Percentiles rank a stretch among this genome's conserved stretches.
Evolutionary conservation across 805 yeast genomes (phyloP).

Genomic region (Clavispora fructus): DNA sequence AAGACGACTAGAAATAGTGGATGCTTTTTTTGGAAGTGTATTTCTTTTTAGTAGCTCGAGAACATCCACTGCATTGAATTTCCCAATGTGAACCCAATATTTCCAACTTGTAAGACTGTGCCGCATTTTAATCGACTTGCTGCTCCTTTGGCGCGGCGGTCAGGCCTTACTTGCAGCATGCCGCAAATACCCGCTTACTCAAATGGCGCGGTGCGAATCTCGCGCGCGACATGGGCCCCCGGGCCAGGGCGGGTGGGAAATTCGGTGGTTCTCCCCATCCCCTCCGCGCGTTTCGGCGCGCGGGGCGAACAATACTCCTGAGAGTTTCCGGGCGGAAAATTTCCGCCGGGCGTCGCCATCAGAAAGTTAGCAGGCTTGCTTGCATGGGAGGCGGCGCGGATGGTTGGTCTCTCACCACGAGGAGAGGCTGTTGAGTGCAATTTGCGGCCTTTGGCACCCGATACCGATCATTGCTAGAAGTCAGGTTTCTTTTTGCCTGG

Average conservation of each 20-base stretch:
- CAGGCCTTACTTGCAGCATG: slow-evolving; percentile 37
- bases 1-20: no score
- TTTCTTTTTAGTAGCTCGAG: no score
- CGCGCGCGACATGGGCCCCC: slow-evolving; percentile 3
- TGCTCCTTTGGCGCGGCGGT: slow-evolving; percentile 18
- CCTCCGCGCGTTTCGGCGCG: slow-evolving; percentile 1
- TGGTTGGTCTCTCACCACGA: slow-evolving; percentile 42
- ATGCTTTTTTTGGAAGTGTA: no score
- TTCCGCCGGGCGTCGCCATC: slow-evolving; percentile 55
- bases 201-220: slow-evolving; percentile 18
- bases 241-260: slow-evolving; percentile 49
- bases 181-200: slow-evolving; percentile 44
- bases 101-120: neutral
- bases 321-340: slow-evolving; percentile 50
- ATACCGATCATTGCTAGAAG: slow-evolving; percentile 58
- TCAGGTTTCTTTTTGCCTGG: slow-evolving; percentile 26
- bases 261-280: slow-evolving; percentile 58
- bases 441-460: slow-evolving; percentile 55
- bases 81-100: no score
- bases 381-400: slow-evolving; percentile 54
- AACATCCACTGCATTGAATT: no score
- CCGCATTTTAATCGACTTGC: neutral
- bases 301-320: slow-evolving; percentile 36
- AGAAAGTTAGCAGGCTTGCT: slow-evolving; percentile 36
- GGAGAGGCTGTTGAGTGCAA: slow-evolving; percentile 54